Base-by-base conservation (phyloP, 1,284 basidiomycete species). In the Spongispora temasekensis region DNA sequence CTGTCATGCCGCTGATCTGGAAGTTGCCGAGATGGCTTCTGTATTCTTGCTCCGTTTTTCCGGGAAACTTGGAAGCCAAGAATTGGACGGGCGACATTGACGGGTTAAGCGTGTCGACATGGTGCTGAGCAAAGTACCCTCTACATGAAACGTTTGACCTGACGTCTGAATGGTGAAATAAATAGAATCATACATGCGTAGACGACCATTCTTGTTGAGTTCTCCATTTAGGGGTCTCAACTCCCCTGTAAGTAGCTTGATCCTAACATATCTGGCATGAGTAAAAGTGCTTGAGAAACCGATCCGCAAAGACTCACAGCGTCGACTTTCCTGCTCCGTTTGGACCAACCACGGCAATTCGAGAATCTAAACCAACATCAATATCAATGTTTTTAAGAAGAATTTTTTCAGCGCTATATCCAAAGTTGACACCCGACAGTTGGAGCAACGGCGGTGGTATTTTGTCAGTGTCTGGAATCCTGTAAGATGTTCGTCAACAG, bases 81-180 rank as follows among this genome's bases (percentile, higher is more conserved):
- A 98, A 98, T 67, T 93, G 90, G 9, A 99, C 97, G 0, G 96
- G 92, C 15, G 88, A 90, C 83, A 97, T 86, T 5, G 83, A 84
- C 1, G 95, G 87, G 60, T 90, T 87, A 60, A 99, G 85, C 55
- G 93, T 91, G 75, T 99, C 97, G 56, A 99, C 91, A 74, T 99
- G 97, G 76, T 99, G 97, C 73, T 99, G 97, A 17, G 95, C 93
- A 75, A 98, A 98, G 80, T 98, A 97, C 32, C 91, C 93, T 62
- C 88, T 92, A 70, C 28, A 30, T 19, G 8, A 52, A 28, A 56
- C 7, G 58, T 56, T 50, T 42, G 58, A 46, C 58, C n/a, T 53
- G 44, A 19, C 32, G 51, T 31, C 46, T n/a, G 23, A 28, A 52
- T 42, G 42, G 25, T 27, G 21, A 30, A 55, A 27, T 21, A 40